A percentile compares a stretch with the other conserved stretches of the same genome.
Conservation (phyloP, 2,329 filamentous ascomycete genomes). For the Pseudogymnoascus destructans region DNA sequence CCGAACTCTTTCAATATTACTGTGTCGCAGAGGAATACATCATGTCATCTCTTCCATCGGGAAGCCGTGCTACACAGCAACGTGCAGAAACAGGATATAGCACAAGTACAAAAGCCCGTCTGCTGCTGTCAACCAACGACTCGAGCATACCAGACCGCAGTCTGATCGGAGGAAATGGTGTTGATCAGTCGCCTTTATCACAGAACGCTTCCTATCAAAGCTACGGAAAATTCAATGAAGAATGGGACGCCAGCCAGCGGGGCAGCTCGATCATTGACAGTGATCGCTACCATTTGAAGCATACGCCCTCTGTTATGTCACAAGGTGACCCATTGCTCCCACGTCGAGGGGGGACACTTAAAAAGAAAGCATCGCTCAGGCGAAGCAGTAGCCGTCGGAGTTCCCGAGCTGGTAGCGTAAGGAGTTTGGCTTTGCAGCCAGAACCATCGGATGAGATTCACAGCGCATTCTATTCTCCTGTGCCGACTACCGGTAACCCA, state of each 20-base stretch:
- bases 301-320: conserved; percentile 33
- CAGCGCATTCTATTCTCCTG: conserved; percentile 79
- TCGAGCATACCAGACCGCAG: not conserved
- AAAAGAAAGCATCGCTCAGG: conserved; percentile 74
- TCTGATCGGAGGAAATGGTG: conserved; percentile 13
- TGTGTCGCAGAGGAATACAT: conserved; percentile 1
- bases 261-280: conserved; percentile 48
- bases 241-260: conserved; percentile 57
- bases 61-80: not conserved
- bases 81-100: not conserved
- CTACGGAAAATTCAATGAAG: conserved; percentile 49
- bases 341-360: conserved; percentile 58
- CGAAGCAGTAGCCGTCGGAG: conserved; percentile 71
- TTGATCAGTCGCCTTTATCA: conserved; percentile 18
- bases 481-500: conserved; percentile 75
- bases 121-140: not conserved
- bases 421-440: conserved; percentile 62
- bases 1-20: not conserved
- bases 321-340: conserved; percentile 25
- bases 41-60: not conserved
- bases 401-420: conserved; percentile 74
- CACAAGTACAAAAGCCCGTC: not conserved
- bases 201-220: conserved; percentile 18
- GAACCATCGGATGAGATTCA: conserved; percentile 56
- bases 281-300: conserved; percentile 25